These are phyloP conservation scores for Neofusicoccum parvum DNA, from an alignment of 2,329 filamentous ascomycete genomes.

Conservation along the genomic window DNA sequence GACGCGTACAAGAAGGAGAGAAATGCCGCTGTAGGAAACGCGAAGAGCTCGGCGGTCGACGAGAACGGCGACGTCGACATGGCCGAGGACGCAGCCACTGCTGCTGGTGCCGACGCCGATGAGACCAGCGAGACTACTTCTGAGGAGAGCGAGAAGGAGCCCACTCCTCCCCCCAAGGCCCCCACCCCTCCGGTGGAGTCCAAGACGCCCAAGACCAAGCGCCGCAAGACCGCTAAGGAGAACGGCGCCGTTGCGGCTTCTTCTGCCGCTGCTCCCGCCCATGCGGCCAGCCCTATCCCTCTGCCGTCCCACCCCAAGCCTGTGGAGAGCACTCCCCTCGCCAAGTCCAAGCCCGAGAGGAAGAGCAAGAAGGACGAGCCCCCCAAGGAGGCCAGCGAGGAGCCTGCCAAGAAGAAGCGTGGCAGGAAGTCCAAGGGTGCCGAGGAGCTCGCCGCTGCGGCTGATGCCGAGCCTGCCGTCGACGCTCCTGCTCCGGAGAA, in stretches of 20 bases:
- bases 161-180: constrained; percentile 19
- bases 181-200: constrained; percentile 15
- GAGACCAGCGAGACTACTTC: not conserved
- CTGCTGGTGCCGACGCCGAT: not conserved
- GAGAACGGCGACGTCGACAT: constrained; percentile 13
- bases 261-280: constrained; percentile 9
- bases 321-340: constrained; percentile 2
- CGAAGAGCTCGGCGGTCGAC: not conserved
- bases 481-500: constrained; percentile 16
- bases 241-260: constrained; percentile 6
- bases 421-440: constrained; percentile 17
- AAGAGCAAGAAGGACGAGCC: constrained; percentile 17
- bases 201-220: constrained; percentile 22
- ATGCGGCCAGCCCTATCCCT: constrained; percentile 15
- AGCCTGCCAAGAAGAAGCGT: constrained; percentile 21
- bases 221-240: constrained; percentile 22
- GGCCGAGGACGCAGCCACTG: constrained; percentile 3
- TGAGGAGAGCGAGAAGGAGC: constrained; percentile 13
- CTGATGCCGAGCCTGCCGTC: not conserved
- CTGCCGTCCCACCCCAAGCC: constrained; percentile 13
- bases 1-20: constrained; percentile 15
- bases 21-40: not conserved
- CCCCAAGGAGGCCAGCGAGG: constrained; percentile 1
- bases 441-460: constrained; percentile 5
- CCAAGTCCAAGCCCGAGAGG: not conserved